A percentile compares a stretch with the other conserved stretches of the same genome.
phyloP scores from a whole-genome alignment of 2,329 filamentous ascomycete species.

The Neopestalotiopsis sp. region DNA sequence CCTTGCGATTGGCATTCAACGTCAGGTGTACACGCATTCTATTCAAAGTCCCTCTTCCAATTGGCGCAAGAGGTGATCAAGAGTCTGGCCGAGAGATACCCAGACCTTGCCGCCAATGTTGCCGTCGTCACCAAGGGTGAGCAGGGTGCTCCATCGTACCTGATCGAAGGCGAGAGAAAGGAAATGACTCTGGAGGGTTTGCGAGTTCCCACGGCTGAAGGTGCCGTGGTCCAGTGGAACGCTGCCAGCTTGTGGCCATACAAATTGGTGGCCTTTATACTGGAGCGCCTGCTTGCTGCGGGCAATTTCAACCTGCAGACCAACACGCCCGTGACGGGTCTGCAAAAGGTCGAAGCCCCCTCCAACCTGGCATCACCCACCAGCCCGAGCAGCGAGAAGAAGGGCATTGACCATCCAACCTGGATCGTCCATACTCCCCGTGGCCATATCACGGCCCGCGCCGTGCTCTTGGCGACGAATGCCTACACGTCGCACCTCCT shows the following conservation, averaged over 20 bases:
- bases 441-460: constrained; percentile 66
- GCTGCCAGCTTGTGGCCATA: constrained; percentile 83
- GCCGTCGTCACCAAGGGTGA: constrained; percentile 45
- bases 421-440: constrained; percentile 73
- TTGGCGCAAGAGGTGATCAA: constrained; percentile 57
- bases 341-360: constrained; percentile 43
- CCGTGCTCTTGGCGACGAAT: constrained; percentile 81
- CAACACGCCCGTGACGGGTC: constrained; percentile 65
- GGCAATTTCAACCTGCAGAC: constrained; percentile 75
- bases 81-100: constrained; percentile 54
- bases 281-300: constrained; percentile 61
- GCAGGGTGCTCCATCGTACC: constrained; percentile 24
- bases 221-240: constrained; percentile 67
- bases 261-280: constrained; percentile 76
- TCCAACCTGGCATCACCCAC: constrained; percentile 21
- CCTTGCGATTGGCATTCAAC: constrained; percentile 73
- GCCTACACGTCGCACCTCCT: constrained; percentile 81
- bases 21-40: constrained; percentile 69
- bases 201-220: constrained; percentile 61
- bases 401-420: constrained; percentile 25
- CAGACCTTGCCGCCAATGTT: constrained; percentile 60
- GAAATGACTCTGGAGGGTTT: constrained; percentile 54
- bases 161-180: constrained; percentile 30
- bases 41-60: constrained; percentile 59
- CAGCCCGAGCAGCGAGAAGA: constrained; percentile 19